These are phyloP conservation scores for Licmophora abbreviata DNA, from an alignment of 108 stramenopile species.

Conservation along the genomic window DNA sequence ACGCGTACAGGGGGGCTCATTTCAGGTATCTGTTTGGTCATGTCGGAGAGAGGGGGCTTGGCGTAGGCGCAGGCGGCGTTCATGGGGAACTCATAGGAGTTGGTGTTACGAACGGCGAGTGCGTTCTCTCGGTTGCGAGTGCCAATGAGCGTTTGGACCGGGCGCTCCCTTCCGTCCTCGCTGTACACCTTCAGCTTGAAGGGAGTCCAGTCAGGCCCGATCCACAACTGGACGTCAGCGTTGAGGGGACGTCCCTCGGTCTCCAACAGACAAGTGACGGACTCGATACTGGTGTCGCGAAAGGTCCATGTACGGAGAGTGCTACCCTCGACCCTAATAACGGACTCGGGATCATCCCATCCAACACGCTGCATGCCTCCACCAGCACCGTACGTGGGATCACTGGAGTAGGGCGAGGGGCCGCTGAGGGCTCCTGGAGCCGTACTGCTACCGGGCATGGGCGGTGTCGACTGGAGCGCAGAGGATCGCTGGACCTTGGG, in stretches of 20 bases:
- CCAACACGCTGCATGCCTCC: too few species aligned
- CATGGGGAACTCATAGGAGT: conserved; percentile 30
- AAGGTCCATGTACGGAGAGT: conserved; percentile 73
- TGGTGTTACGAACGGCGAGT: conserved; percentile 42
- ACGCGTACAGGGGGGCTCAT: conserved; percentile 38
- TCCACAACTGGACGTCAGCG: conserved; percentile 45
- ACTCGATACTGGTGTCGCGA: conserved; percentile 37
- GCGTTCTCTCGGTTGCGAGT: conserved; percentile 35
- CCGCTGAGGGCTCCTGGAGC: too few species aligned
- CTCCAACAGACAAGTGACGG: conserved; percentile 34
- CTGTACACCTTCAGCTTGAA: conserved; percentile 38
- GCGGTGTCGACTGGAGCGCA: too few species aligned
- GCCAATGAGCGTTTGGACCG: conserved; percentile 33
- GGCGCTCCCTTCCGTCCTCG: conserved; percentile 42
- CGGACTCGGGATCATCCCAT: conserved; percentile 38
- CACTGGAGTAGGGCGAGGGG: too few species aligned
- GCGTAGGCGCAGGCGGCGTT: conserved; percentile 17
- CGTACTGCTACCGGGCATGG: too few species aligned
- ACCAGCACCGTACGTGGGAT: too few species aligned
- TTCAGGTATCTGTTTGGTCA: background rate
- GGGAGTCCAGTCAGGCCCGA: conserved; percentile 47
- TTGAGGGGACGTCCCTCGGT: conserved; percentile 47
- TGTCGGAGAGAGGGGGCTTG: conserved; percentile 5
- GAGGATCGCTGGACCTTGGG: too few species aligned
- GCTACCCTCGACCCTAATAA: conserved; percentile 69